A percentile compares a stretch with the other conserved stretches of the same genome.
phyloP scores from a whole-genome alignment of 768 basidiomycete genomes.

The Psilocybe cyanescens region DNA sequence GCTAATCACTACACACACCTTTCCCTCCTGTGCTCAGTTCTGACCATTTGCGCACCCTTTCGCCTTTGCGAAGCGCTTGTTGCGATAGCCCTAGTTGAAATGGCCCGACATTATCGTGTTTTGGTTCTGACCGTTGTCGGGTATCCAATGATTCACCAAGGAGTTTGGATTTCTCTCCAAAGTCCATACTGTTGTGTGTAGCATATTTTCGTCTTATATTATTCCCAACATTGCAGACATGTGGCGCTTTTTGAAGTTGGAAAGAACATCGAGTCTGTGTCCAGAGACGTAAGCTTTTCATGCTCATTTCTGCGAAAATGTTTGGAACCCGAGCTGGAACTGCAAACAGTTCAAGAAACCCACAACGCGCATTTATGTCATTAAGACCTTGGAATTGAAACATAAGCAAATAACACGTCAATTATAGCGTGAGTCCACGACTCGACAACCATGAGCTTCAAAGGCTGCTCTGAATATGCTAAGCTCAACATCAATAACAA shows the following conservation, averaged over 20 bases:
- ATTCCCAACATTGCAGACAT: not conserved
- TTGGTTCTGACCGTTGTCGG: slow-evolving; percentile 45
- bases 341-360: not conserved
- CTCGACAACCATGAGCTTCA: too few species aligned
- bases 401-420: slow-evolving; percentile 28
- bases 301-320: slow-evolving; percentile 21
- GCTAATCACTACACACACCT: slow-evolving; percentile 44
- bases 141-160: slow-evolving; percentile 71
- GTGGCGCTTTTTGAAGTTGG: not conserved
- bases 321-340: not conserved
- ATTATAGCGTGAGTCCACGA: not conserved
- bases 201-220: slow-evolving; percentile 41
- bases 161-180: slow-evolving; percentile 46
- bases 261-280: slow-evolving; percentile 19
- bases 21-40: slow-evolving; percentile 79
- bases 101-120: slow-evolving; percentile 72
- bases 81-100: slow-evolving; percentile 76
- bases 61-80: slow-evolving; percentile 52
- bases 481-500: too few species aligned
- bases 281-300: slow-evolving; percentile 24
- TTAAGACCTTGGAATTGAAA: slow-evolving; percentile 12
- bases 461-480: too few species aligned
- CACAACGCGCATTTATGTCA: not conserved
- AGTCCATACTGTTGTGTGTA: slow-evolving; percentile 46
- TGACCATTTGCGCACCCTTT: slow-evolving; percentile 75